Evolutionary conservation across 208 protist genomes (phyloP), one percentile per base, ranked within the genome.

Genomic region (Paratrypanosoma confusum): DNA sequence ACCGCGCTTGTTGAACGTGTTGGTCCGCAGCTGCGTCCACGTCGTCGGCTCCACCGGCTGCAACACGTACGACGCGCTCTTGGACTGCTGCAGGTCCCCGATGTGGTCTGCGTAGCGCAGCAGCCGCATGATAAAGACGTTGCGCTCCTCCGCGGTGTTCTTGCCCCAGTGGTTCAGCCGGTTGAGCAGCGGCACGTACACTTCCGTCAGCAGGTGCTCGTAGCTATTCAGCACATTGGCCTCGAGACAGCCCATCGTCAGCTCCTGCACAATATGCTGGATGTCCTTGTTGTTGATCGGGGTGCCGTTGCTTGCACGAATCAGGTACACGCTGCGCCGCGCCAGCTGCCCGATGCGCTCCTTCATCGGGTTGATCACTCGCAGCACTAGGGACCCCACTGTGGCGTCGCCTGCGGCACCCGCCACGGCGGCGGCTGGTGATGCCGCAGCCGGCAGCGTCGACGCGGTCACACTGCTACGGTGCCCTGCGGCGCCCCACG

Each of bases 101-200:
- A 95, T 72, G 23, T 76, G 83, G 52, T 95, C 87, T 5, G 83
- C 80, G 64, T 95, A 91, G 33, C 72, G 77, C 56, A 86, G 75
- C 27, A 92, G 60, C 37, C 43, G 53, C 31, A 91, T 41, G 42
- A 92, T 88, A 69, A 92, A 93, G 41, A 78, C 61, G 47, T 90
- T 89, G 29, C 69, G 70, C 32, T 91, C 78, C 27, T 82, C 64
- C 35, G 41, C 10, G n/a, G 78, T 78, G 71, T 91, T 91, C 60
- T 89, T 93, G 33, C 87, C 83, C 87, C 87, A 95, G 27, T 70
- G 50, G 22, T 47, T 49, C 45, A 78, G 60, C 31, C 70, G 68
- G 60, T 88, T 89, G 57, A 95, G 71, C 39, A 93, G 50, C 13
- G 87, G 87, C 6, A 77, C 86, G 79, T 95, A 95, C 35, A 95